Evolutionary conservation across 176 grass and related monocot species (phyloP).

Genomic region (Zoysia pacifica): DNA sequence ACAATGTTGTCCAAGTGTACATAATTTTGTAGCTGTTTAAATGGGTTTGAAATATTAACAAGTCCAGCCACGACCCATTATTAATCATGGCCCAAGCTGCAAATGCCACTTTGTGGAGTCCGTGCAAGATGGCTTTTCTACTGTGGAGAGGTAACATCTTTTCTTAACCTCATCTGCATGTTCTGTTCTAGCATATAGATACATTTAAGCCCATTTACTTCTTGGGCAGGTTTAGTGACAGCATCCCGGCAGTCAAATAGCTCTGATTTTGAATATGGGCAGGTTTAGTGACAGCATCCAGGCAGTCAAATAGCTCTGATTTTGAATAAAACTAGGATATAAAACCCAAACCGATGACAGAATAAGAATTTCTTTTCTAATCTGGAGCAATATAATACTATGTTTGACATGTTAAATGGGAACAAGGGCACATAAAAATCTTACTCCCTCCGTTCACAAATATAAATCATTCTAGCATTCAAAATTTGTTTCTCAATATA

Average conservation of each 20-base stretch:
- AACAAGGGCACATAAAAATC: constrained; percentile 4
- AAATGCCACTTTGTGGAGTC: constrained; percentile 37
- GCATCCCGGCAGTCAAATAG: constrained; percentile 15
- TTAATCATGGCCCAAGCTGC: constrained; percentile 45
- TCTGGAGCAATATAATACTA: background rate
- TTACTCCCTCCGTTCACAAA: too few species aligned
- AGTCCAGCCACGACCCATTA: constrained; percentile 37
- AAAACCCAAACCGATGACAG: background rate
- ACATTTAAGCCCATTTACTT: constrained; percentile 40
- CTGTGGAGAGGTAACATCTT: constrained; percentile 26
- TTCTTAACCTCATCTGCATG: constrained; percentile 44
- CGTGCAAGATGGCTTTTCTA: constrained; percentile 52
- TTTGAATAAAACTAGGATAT: background rate
- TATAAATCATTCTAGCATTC: too few species aligned
- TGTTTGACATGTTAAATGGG: background rate
- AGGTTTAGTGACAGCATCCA: constrained; percentile 31
- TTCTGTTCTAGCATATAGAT: constrained; percentile 44
- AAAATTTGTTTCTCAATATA: too few species aligned
- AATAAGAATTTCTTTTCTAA: background rate
- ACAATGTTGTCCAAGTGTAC: constrained; percentile 22
- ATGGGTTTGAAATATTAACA: constrained; percentile 9
- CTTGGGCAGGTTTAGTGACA: constrained; percentile 29
- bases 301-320: background rate
- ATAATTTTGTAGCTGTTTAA: background rate
- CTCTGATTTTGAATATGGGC: background rate